phyloP scores from a whole-genome alignment of 2,329 filamentous ascomycete genomes.

The Purpureocillium lavendulum region DNA sequence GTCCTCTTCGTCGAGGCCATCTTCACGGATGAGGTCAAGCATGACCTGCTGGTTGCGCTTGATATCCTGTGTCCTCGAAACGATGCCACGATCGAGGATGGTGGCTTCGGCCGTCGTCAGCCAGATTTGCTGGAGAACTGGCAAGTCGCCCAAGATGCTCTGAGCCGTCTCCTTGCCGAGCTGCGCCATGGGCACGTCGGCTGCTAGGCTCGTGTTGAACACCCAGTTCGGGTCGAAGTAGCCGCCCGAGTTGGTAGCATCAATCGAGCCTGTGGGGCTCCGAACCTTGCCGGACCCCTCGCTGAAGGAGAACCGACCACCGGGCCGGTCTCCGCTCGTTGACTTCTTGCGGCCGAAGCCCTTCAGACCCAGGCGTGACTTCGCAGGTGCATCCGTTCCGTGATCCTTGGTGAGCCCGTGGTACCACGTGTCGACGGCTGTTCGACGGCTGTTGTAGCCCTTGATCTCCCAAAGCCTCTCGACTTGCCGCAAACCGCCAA shows the following conservation, averaged over 20 bases:
- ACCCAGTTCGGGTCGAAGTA: slow-evolving; percentile 31
- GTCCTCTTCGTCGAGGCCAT: slow-evolving; percentile 50
- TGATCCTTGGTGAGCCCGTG: slow-evolving; percentile 37
- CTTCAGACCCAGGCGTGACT: slow-evolving; percentile 43
- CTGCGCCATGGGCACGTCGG: slow-evolving; percentile 54
- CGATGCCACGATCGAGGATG: slow-evolving; percentile 51
- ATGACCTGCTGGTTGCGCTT: slow-evolving; percentile 55
- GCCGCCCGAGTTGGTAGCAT: slow-evolving; percentile 16
- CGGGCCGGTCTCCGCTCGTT: slow-evolving; percentile 18
- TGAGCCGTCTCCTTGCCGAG: slow-evolving; percentile 42
- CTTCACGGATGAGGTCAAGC: slow-evolving; percentile 55
- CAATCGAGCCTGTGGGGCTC: slow-evolving; percentile 20
- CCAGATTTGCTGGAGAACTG: slow-evolving; percentile 53
- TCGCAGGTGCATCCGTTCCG: slow-evolving; percentile 30
- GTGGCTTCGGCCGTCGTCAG: slow-evolving; percentile 53
- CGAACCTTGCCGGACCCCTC: slow-evolving; percentile 14
- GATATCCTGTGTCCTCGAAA: slow-evolving; percentile 50
- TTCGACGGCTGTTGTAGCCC: slow-evolving; percentile 52
- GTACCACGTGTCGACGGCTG: slow-evolving; percentile 54
- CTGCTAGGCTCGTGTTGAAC: slow-evolving; percentile 50
- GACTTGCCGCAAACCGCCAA: slow-evolving; percentile 55
- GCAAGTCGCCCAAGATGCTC: slow-evolving; percentile 45
- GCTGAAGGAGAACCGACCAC: slow-evolving; percentile 13
- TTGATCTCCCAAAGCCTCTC: slow-evolving; percentile 59
- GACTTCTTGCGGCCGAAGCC: slow-evolving; percentile 52